Base-by-base conservation (phyloP, 257 asterid species). In the Echium plantagineum region DNA sequence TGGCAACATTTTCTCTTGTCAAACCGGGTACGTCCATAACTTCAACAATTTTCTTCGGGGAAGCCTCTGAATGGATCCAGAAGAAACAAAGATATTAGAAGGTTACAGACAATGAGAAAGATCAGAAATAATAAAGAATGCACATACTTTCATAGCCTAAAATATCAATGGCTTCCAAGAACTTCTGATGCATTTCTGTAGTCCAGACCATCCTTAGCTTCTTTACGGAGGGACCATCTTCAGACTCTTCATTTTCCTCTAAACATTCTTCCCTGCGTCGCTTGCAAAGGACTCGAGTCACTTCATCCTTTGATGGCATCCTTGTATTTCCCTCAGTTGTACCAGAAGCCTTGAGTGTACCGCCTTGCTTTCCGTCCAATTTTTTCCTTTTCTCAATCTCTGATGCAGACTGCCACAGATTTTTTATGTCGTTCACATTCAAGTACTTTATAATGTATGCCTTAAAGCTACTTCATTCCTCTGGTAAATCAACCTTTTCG, bases 181-280 rank as follows among this genome's bases (percentile, higher is more conserved):
- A 87, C 15, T 67, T 83, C 63, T 65, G 66, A 63, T 85, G 89
- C 91, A 79, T 79, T 30, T 87, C 83, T 7, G 52, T 55, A 5
- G 89, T 82, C 96, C 96, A 87, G 15, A 74, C 69, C 15, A 83
- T 79, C 57, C 91, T 79, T 31, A 63, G 73, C 72, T 80, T 87
- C 82, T 82, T 84, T 52, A 66, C 69, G 21, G 21, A 9, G 24
- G 21, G 59, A 1, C 55, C 58, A 4, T 32, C 76, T 53, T 66
- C 77, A 28, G 46, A 38, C n/a, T 58, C 60, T 68, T 67, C 78
- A 22, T 6, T 13, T 55, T 9, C 64, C 9, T 69, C 65, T 42
- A 9, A 35, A 4, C 26, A 15, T 12, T 68, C 76, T 62, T 60
- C 67, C 8, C 68, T 62, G 70, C 72, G 52, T 9, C 60, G 32